phyloP scores from a whole-genome alignment of 495 filamentous ascomycete species.

The Clohesyomyces aquaticus region DNA sequence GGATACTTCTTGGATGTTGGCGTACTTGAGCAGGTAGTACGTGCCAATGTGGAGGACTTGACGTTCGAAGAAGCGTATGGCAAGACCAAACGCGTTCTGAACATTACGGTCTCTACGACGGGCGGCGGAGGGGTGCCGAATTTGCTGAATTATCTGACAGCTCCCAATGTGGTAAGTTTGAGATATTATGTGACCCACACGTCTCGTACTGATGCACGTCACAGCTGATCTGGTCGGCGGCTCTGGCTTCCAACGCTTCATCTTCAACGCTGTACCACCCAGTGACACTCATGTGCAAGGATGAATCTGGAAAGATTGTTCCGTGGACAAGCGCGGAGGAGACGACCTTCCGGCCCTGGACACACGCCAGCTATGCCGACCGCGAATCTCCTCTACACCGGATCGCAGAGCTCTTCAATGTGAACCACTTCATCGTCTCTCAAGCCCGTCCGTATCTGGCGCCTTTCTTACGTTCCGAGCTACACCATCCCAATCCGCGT shows the following conservation, averaged over 20 bases:
- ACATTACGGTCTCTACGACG: conserved; percentile 84
- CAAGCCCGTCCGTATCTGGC: conserved; percentile 78
- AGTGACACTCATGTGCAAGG: conserved; percentile 79
- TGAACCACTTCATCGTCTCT: conserved; percentile 84
- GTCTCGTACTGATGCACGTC: conserved; percentile 12
- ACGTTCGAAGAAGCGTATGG: conserved; percentile 95
- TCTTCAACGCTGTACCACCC: conserved; percentile 65
- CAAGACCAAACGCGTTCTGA: conserved; percentile 82
- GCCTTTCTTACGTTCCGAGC: conserved; percentile 82
- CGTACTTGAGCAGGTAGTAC: conserved; percentile 82
- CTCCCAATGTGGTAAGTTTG: conserved; percentile 85
- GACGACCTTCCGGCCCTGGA: conserved; percentile 69
- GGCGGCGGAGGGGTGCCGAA: conserved; percentile 78
- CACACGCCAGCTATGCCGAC: conserved; percentile 69
- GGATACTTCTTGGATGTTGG: conserved; percentile 84
- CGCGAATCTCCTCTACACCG: conserved; percentile 79
- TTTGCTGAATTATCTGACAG: conserved; percentile 89
- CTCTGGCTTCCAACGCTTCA: conserved; percentile 86
- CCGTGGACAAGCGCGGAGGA: conserved; percentile 76
- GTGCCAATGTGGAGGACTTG: conserved; percentile 82
- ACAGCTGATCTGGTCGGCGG: conserved; percentile 89
- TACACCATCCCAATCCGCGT: conserved; percentile 71
- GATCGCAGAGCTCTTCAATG: conserved; percentile 90
- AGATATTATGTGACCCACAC: not conserved
- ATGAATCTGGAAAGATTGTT: conserved; percentile 72